Evolutionary conservation across 1,139 yeast genomes (phyloP).

Genomic region (Debaryomyces coudertii): DNA sequence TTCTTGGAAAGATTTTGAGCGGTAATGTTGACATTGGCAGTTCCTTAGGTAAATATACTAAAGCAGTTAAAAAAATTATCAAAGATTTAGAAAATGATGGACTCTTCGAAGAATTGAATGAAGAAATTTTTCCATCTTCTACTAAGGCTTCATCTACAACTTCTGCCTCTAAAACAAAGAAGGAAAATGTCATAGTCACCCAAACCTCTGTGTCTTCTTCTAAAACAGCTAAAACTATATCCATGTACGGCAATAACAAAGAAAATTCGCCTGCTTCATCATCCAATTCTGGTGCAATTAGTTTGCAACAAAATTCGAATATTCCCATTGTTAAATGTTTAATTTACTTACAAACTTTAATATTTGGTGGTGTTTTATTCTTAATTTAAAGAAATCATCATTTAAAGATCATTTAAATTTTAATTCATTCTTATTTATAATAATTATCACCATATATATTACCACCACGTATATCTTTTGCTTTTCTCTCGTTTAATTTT

Average conservation of each 20-base stretch:
- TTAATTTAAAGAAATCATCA: slow-evolving; percentile 11
- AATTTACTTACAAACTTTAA: slow-evolving; percentile 22
- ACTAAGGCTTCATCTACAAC: slow-evolving; percentile 15
- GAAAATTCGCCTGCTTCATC: slow-evolving; percentile 12
- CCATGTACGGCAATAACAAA: slow-evolving; percentile 4
- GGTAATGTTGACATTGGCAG: slow-evolving; percentile 23
- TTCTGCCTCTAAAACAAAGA: slow-evolving; percentile 11
- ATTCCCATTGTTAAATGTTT: slow-evolving; percentile 20
- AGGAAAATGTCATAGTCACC: slow-evolving; percentile 10
- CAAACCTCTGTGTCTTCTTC: slow-evolving; percentile 5
- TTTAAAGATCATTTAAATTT: slow-evolving; percentile 2
- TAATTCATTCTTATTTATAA: neutral
- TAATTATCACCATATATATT: neutral
- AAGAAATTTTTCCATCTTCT: slow-evolving; percentile 36
- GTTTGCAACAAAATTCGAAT: slow-evolving; percentile 12
- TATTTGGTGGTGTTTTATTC: slow-evolving; percentile 27
- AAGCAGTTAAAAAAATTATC: slow-evolving; percentile 35
- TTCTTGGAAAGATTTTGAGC: slow-evolving; percentile 29
- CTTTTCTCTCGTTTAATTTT: slow-evolving; percentile 3
- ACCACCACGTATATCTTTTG: neutral
- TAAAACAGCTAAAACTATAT: slow-evolving; percentile 14
- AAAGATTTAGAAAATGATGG: slow-evolving; percentile 43
- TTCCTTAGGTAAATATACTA: slow-evolving; percentile 33
- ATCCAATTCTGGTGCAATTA: slow-evolving; percentile 17
- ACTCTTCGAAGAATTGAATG: slow-evolving; percentile 42